These are phyloP conservation scores for Daldinia loculata DNA, from an alignment of 495 filamentous ascomycete species.

Conservation along the genomic window DNA sequence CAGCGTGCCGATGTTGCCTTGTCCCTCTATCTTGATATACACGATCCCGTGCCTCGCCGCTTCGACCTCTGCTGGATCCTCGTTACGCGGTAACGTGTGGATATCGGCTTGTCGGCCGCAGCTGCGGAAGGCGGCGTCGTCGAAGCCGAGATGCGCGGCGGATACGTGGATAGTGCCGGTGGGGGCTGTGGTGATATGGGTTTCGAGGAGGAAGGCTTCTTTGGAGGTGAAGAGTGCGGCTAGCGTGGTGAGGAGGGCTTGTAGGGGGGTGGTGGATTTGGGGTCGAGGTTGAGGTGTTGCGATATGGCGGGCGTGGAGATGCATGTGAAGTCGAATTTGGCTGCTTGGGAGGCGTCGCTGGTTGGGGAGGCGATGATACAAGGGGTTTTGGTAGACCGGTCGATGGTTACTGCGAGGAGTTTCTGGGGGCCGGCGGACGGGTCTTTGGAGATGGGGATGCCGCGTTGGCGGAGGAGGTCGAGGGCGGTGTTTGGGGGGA, in stretches of 20 bases:
- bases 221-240: conserved; percentile 69
- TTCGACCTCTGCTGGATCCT: conserved; percentile 55
- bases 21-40: conserved; percentile 62
- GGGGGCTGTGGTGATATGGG: conserved; percentile 53
- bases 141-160: conserved; percentile 70
- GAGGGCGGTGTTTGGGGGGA: conserved; percentile 66
- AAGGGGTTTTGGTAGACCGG: conserved; percentile 68
- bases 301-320: conserved; percentile 51
- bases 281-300: conserved; percentile 61
- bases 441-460: conserved; percentile 57
- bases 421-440: conserved; percentile 46
- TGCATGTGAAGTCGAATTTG: conserved; percentile 66
- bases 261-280: conserved; percentile 51
- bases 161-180: conserved; percentile 55
- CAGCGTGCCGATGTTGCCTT: conserved; percentile 69
- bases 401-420: conserved; percentile 72
- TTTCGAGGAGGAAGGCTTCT: conserved; percentile 71
- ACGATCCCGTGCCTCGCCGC: conserved; percentile 76
- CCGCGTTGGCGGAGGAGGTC: conserved; percentile 65
- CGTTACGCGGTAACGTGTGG: conserved; percentile 65
- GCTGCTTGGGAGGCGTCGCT: conserved; percentile 51
- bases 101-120: conserved; percentile 70
- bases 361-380: conserved; percentile 69
- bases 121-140: conserved; percentile 79
- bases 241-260: conserved; percentile 62